Conservation (phyloP, 805 yeast species). For the Blastobotrys mokoenaii region DNA sequence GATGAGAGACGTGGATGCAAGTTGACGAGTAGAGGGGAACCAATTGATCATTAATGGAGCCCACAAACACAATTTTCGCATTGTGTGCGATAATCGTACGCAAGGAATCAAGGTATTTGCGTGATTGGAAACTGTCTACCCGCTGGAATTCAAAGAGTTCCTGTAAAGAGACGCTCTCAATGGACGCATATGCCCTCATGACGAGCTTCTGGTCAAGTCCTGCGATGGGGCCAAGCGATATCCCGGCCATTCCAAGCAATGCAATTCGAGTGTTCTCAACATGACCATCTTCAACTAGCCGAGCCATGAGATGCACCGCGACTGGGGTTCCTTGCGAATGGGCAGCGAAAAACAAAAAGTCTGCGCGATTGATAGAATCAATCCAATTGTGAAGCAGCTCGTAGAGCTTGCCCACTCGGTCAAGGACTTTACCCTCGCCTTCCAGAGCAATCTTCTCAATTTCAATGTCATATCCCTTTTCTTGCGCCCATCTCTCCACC, state of each 20-base stretch:
- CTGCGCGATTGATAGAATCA: constrained; percentile 50
- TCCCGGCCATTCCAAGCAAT: constrained; percentile 89
- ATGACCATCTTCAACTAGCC: constrained; percentile 54
- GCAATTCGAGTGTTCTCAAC: constrained; percentile 41
- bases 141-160: constrained; percentile 87
- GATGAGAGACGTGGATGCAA: constrained; percentile 77
- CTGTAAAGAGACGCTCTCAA: constrained; percentile 77
- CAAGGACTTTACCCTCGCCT: constrained; percentile 84
- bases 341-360: constrained; percentile 82
- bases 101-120: constrained; percentile 59
- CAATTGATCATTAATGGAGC: constrained; percentile 87
- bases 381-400: constrained; percentile 63
- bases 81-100: constrained; percentile 57
- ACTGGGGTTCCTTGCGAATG: constrained; percentile 98
- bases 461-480: constrained; percentile 34
- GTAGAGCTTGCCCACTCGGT: constrained; percentile 75
- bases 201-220: constrained; percentile 80
- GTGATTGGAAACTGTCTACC: constrained; percentile 61
- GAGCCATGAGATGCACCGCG: constrained; percentile 67
- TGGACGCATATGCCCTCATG: constrained; percentile 80
- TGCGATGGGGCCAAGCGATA: constrained; percentile 87
- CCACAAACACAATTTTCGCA: constrained; percentile 73
- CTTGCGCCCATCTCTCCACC: constrained; percentile 55
- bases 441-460: constrained; percentile 91
- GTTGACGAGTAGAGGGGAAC: constrained; percentile 88